Evolutionary conservation across 805 yeast species (phyloP).

Genomic region (Peterozyma toletana): DNA sequence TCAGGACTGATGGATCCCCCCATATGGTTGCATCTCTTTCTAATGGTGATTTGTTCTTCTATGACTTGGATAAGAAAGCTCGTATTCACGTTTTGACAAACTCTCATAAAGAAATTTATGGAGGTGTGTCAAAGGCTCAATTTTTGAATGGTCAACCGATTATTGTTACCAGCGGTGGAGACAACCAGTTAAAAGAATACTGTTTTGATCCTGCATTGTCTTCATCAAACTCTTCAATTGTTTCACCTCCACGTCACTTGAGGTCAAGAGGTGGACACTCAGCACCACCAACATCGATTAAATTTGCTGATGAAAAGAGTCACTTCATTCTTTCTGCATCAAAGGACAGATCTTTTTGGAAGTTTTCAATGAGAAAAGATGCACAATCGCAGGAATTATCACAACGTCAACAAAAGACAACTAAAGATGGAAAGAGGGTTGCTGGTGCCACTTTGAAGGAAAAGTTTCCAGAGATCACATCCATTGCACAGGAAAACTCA

Average conservation of each 20-base stretch:
- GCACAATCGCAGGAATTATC: slow-evolving; percentile 94
- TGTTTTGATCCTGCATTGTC: slow-evolving; percentile 91
- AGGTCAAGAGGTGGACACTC: slow-evolving; percentile 98
- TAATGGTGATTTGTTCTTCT: slow-evolving; percentile 79
- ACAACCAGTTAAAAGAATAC: slow-evolving; percentile 80
- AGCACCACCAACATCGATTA: slow-evolving; percentile 72
- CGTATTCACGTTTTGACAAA: slow-evolving; percentile 70
- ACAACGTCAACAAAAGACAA: slow-evolving; percentile 50
- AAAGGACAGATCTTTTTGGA: slow-evolving; percentile 81
- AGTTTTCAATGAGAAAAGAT: slow-evolving; percentile 87
- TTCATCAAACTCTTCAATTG: slow-evolving; percentile 51
- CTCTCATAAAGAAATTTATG: slow-evolving; percentile 65
- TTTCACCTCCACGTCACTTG: slow-evolving; percentile 84
- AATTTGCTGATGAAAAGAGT: slow-evolving; percentile 69
- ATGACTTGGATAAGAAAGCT: slow-evolving; percentile 65
- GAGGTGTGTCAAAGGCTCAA: slow-evolving; percentile 69
- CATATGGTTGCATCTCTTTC: slow-evolving; percentile 75
- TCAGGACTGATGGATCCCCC: slow-evolving; percentile 85
- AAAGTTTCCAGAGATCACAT: slow-evolving; percentile 70
- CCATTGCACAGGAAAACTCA: slow-evolving; percentile 64
- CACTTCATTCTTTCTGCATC: slow-evolving; percentile 87
- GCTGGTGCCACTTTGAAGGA: slow-evolving; percentile 57
- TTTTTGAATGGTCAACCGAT: slow-evolving; percentile 92
- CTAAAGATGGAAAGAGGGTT: slow-evolving; percentile 37
- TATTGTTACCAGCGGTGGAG: slow-evolving; percentile 83